A percentile compares a stretch with the other conserved stretches of the same genome.
phyloP scores from a whole-genome alignment of 345 rosid genomes.

The Brassica cretica region DNA sequence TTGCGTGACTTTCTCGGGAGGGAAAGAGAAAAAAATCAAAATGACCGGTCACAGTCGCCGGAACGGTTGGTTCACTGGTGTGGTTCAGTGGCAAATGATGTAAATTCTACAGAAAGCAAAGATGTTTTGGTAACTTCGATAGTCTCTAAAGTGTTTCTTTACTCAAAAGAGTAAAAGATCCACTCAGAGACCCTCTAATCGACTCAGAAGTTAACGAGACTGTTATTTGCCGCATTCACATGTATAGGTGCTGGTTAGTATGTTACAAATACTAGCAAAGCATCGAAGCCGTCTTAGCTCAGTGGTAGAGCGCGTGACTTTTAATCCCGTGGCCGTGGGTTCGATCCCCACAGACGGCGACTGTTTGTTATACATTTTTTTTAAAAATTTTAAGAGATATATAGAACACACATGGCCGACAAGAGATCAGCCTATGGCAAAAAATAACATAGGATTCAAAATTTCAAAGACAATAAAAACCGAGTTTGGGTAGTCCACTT shows the following conservation, averaged over 20 bases:
- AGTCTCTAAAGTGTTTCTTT: background rate
- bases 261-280: too few species aligned
- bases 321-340: background rate
- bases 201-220: too few species aligned
- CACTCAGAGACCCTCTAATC: too few species aligned
- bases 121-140: background rate
- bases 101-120: background rate
- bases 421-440: background rate
- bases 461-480: background rate
- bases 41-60: conserved; percentile 22
- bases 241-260: too few species aligned
- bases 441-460: background rate
- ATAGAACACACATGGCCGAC: background rate
- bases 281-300: conserved; percentile 20
- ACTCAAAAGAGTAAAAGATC: too few species aligned
- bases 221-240: too few species aligned
- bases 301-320: background rate
- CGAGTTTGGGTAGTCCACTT: background rate
- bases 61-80: conserved; percentile 14
- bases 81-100: conserved; percentile 26
- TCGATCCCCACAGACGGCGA: conserved; percentile 28
- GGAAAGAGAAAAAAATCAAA: conserved; percentile 22
- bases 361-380: too few species aligned
- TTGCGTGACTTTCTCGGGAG: conserved; percentile 32
- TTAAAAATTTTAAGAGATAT: background rate